Percentiles rank a stretch among this genome's conserved stretches.
phyloP scores from a whole-genome alignment of 2,329 filamentous ascomycete species.

The Fusarium fujikuroi region DNA sequence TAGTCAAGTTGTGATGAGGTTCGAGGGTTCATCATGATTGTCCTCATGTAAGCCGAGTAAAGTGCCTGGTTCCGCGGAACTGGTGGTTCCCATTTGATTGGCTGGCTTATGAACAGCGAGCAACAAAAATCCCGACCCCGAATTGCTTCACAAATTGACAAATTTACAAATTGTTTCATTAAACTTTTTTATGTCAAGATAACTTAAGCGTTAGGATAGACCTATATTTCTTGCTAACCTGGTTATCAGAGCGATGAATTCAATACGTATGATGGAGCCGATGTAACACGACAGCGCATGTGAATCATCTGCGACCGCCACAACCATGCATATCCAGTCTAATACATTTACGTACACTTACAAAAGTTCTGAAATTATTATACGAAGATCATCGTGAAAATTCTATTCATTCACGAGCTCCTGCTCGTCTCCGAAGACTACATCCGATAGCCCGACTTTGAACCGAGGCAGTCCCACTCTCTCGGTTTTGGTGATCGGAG shows the following conservation, averaged over 20 bases:
- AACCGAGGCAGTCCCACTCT: slow-evolving; percentile 17
- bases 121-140: neutral
- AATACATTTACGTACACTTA: neutral
- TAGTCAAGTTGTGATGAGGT: neutral
- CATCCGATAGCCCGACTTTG: neutral
- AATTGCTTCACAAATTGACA: neutral
- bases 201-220: too few species aligned
- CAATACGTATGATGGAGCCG: neutral
- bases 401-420: neutral
- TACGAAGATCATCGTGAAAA: neutral
- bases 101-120: neutral
- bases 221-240: accelerated
- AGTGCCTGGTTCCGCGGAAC: neutral
- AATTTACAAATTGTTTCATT: neutral
- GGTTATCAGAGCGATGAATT: neutral
- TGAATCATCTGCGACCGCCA: neutral
- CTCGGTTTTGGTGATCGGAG: slow-evolving; percentile 5
- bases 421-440: neutral
- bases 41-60: neutral
- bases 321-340: neutral
- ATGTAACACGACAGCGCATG: neutral
- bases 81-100: neutral
- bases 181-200: accelerated
- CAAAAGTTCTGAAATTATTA: neutral
- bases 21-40: neutral